Conservation (phyloP, 768 basidiomycete genomes). For the Rhizopogon salebrosus region DNA sequence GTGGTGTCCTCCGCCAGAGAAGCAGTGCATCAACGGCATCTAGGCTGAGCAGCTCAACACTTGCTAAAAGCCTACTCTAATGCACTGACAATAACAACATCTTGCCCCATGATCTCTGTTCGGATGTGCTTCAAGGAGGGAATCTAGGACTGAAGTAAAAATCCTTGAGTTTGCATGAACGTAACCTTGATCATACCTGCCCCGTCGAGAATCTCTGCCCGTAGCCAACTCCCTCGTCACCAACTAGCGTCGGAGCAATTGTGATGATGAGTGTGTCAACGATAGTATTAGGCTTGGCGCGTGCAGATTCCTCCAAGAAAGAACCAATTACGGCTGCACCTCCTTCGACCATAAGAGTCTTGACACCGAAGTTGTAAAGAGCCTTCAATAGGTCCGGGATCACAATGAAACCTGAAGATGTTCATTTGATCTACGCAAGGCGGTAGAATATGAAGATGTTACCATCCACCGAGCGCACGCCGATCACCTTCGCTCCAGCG, state of each 20-base stretch:
- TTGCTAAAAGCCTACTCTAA: background rate
- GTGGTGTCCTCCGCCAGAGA: too few species aligned
- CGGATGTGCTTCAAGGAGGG: conserved; percentile 24
- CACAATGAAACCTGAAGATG: conserved; percentile 32
- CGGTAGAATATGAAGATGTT: conserved; percentile 1
- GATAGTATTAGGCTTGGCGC: conserved; percentile 17
- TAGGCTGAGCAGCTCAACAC: background rate
- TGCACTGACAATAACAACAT: conserved; percentile 22
- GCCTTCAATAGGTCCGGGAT: conserved; percentile 45
- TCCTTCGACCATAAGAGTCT: conserved; percentile 92
- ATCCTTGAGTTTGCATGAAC: background rate
- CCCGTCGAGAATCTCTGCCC: conserved; percentile 17
- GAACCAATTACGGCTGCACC: conserved; percentile 79
- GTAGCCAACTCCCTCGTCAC: conserved; percentile 63
- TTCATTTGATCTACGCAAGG: conserved; percentile 4
- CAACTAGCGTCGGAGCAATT: conserved; percentile 81
- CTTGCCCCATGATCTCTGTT: conserved; percentile 27
- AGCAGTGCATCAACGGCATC: too few species aligned
- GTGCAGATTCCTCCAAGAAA: conserved; percentile 14
- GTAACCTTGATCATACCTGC: conserved; percentile 7
- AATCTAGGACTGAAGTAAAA: conserved; percentile 8
- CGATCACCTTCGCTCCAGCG: conserved; percentile 65
- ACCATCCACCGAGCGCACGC: conserved; percentile 41
- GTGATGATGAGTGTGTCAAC: conserved; percentile 82
- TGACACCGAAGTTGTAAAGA: conserved; percentile 53